Conservation (phyloP, 768 basidiomycete genomes). For the Auriscalpium vulgare region DNA sequence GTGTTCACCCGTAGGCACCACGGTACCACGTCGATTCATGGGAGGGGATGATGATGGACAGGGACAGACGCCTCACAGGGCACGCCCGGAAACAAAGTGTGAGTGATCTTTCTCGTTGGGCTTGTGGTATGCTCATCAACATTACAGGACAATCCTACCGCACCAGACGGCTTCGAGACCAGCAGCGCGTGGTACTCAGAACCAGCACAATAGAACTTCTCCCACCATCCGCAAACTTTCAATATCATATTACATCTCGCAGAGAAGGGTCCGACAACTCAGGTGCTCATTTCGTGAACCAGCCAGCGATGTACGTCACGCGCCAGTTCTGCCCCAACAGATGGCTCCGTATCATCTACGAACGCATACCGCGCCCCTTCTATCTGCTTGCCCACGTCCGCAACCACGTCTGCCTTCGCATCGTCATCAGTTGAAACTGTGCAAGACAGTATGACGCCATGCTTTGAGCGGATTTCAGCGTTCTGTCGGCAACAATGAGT, state of each 20-base stretch:
- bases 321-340: constrained; percentile 1
- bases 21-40: constrained; percentile 82
- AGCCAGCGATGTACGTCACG: constrained; percentile 26
- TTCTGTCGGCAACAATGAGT: constrained; percentile 24
- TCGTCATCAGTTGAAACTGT: constrained; percentile 11
- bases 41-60: constrained; percentile 95
- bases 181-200: constrained; percentile 66
- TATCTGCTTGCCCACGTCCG: constrained; percentile 20
- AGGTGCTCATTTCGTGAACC: constrained; percentile 21
- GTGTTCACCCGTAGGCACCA: constrained; percentile 45
- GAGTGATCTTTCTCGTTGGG: constrained; percentile 24
- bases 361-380: constrained; percentile 33
- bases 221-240: background rate
- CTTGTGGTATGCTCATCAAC: background rate
- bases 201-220: constrained; percentile 13
- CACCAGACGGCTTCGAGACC: constrained; percentile 64
- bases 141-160: constrained; percentile 52
- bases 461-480: constrained; percentile 49
- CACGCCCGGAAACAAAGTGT: constrained; percentile 82
- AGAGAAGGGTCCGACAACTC: background rate
- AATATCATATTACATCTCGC: background rate
- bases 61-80: constrained; percentile 84
- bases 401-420: constrained; percentile 15
- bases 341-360: constrained; percentile 20
- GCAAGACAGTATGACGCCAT: constrained; percentile 54